phyloP scores from a whole-genome alignment of 2,329 filamentous ascomycete species.

The Fusarium heterosporum region DNA sequence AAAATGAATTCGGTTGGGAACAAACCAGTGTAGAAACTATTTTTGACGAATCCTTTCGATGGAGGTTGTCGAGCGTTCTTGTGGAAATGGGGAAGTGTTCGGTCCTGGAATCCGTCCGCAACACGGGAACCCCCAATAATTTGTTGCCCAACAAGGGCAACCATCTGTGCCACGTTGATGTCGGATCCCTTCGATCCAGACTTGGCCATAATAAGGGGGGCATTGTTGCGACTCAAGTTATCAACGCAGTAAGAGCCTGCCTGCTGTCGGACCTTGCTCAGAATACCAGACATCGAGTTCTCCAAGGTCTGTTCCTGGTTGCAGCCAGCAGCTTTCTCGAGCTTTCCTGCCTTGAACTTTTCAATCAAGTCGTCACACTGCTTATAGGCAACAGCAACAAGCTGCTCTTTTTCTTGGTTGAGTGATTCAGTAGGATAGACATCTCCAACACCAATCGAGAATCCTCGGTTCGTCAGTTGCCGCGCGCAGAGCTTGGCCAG shows the following conservation, averaged over 20 bases:
- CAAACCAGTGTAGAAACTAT: slow-evolving; percentile 96
- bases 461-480: slow-evolving; percentile 88
- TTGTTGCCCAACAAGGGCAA: slow-evolving; percentile 95
- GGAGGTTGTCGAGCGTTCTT: slow-evolving; percentile 93
- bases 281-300: slow-evolving; percentile 88
- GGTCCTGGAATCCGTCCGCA: slow-evolving; percentile 94
- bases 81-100: slow-evolving; percentile 93
- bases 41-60: slow-evolving; percentile 95
- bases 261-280: slow-evolving; percentile 90
- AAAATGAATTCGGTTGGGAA: slow-evolving; percentile 95
- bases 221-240: slow-evolving; percentile 90
- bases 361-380: slow-evolving; percentile 87
- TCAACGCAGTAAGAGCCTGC: slow-evolving; percentile 92
- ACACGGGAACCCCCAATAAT: slow-evolving; percentile 96
- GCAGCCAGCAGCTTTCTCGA: slow-evolving; percentile 89
- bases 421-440: slow-evolving; percentile 85
- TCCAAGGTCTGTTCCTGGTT: slow-evolving; percentile 93
- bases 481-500: slow-evolving; percentile 90
- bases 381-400: slow-evolving; percentile 82
- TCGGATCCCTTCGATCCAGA: slow-evolving; percentile 97
- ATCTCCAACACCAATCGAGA: slow-evolving; percentile 95
- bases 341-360: slow-evolving; percentile 80
- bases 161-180: slow-evolving; percentile 99
- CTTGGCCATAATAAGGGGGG: slow-evolving; percentile 95
- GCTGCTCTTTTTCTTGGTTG: slow-evolving; percentile 76